phyloP scores from a whole-genome alignment of 192 early-diverging fungal genomes.

The Coemansia sp. region DNA sequence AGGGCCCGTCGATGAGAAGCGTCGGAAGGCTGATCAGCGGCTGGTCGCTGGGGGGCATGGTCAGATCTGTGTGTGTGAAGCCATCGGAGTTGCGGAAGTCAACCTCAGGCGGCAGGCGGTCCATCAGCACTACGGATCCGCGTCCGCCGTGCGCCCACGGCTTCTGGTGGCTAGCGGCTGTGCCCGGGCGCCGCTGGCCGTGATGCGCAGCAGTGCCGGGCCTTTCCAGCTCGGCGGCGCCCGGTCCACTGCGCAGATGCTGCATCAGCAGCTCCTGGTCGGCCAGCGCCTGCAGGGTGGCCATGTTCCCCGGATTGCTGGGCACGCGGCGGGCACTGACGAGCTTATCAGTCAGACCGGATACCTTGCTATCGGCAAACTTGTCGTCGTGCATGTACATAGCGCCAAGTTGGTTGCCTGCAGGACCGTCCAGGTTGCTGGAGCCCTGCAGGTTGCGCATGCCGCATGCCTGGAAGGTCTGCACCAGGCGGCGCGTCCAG shows the following conservation, averaged over 20 bases:
- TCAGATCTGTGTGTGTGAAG: conserved; percentile 6
- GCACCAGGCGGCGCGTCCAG: conserved; percentile 64
- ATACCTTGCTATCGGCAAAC: conserved; percentile 4
- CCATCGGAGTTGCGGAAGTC: conserved; percentile 29
- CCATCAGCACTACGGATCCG: conserved; percentile 38
- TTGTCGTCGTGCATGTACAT: conserved; percentile 21
- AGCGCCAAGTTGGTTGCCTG: not conserved
- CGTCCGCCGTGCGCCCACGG: conserved; percentile 46
- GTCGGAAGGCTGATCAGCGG: conserved; percentile 49
- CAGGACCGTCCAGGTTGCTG: not conserved
- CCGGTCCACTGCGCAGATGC: conserved; percentile 28
- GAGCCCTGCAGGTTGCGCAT: conserved; percentile 15
- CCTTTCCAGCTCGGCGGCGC: too few relatives aligned
- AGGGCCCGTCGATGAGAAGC: conserved; percentile 74
- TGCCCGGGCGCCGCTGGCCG: conserved; percentile 10
- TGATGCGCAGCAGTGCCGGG: conserved; percentile 24
- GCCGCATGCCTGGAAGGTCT: conserved; percentile 32
- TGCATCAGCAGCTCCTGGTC: conserved; percentile 49
- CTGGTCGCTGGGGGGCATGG: conserved; percentile 13
- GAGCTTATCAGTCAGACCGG: conserved; percentile 6
- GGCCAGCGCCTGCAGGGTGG: conserved; percentile 37
- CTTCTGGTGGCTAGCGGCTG: conserved; percentile 5
- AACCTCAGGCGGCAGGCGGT: conserved; percentile 42
- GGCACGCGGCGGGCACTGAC: conserved; percentile 3
- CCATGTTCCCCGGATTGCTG: conserved; percentile 5